A percentile compares a stretch with the other conserved stretches of the same genome.
phyloP scores from a whole-genome alignment of 306 rosid species.

The Ormosia semicastrata region DNA sequence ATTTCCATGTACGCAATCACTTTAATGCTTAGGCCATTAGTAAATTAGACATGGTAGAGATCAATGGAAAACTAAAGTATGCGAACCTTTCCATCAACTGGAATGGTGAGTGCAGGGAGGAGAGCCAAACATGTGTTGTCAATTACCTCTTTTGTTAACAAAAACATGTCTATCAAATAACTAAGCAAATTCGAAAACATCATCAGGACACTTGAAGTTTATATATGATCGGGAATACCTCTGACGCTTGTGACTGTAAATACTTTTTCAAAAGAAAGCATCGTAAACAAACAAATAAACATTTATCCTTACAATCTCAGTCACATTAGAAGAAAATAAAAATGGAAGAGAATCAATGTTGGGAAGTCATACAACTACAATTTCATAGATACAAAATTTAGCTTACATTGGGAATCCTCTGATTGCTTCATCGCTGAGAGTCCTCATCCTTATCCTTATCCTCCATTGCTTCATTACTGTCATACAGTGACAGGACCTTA shows the following conservation, averaged over 20 bases:
- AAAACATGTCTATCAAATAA: slow-evolving; percentile 86
- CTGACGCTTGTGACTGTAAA: slow-evolving; percentile 76
- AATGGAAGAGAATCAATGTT: background rate
- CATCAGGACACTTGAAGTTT: slow-evolving; percentile 66
- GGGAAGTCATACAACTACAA: background rate
- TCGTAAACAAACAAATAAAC: slow-evolving; percentile 1
- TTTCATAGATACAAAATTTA: no score
- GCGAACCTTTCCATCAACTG: no score
- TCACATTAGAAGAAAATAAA: background rate
- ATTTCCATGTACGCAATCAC: no score
- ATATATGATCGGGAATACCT: slow-evolving; percentile 83
- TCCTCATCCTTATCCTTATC: no score
- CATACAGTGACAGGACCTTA: no score
- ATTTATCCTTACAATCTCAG: background rate
- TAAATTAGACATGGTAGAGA: no score
- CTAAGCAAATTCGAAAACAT: slow-evolving; percentile 80
- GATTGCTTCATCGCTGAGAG: no score
- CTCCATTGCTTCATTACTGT: no score
- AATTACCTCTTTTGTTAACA: slow-evolving; percentile 89
- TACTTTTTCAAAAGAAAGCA: slow-evolving; percentile 25
- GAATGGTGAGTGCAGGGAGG: no score
- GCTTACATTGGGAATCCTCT: no score
- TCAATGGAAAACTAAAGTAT: no score
- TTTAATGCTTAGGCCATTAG: no score
- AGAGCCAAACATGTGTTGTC: background rate